Percentiles rank a stretch among this genome's conserved stretches.
phyloP scores from a whole-genome alignment of 1,284 basidiomycete genomes.

The Vanrija pseudolonga region DNA sequence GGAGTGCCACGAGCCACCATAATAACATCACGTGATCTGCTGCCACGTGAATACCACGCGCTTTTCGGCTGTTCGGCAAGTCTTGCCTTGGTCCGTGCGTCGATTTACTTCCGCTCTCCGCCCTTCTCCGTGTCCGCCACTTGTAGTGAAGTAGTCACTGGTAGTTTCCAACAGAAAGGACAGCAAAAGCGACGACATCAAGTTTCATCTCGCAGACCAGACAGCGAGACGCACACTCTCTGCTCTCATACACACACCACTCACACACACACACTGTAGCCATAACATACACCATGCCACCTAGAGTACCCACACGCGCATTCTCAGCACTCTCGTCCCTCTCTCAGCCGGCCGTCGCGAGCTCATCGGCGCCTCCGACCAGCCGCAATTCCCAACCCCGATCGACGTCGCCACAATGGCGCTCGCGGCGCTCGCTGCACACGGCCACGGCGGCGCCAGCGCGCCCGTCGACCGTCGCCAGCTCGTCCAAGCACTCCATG shows the following conservation, averaged over 20 bases:
- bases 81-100: too few species aligned
- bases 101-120: too few species aligned
- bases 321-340: slow-evolving; percentile 1
- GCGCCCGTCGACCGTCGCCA: background rate
- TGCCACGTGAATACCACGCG: too few species aligned
- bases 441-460: slow-evolving; percentile 1
- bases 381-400: background rate
- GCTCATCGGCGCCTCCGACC: background rate
- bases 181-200: too few species aligned
- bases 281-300: slow-evolving; percentile 10
- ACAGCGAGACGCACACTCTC: too few species aligned
- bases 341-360: slow-evolving; percentile 6
- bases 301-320: slow-evolving; percentile 13
- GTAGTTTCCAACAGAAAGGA: too few species aligned
- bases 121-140: too few species aligned
- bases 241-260: background rate
- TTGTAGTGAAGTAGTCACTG: too few species aligned
- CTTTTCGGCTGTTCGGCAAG: too few species aligned
- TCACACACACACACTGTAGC: background rate
- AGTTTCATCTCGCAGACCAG: too few species aligned
- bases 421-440: slow-evolving; percentile 1
- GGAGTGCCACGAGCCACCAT: too few species aligned
- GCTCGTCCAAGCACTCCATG: background rate
- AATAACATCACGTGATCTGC: too few species aligned
- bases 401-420: background rate